A percentile compares a stretch with the other conserved stretches of the same genome.
These are phyloP conservation scores for Paecilomyces formosus DNA, from an alignment of 2,329 filamentous ascomycete genomes.

Conservation along the genomic window DNA sequence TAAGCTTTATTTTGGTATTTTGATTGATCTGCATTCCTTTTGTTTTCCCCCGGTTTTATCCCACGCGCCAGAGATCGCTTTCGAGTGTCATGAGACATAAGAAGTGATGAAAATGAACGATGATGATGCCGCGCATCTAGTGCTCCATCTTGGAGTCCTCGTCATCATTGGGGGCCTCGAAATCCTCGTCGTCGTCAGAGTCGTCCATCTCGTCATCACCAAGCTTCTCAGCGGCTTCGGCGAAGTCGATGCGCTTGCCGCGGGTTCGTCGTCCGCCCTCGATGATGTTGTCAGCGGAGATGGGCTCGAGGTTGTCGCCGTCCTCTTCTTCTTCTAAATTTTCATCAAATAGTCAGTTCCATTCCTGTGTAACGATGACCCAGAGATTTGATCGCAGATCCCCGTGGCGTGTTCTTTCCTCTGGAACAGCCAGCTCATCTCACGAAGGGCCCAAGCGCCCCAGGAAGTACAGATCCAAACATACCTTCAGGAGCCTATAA, in stretches of 20 bases:
- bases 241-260: slow-evolving; percentile 86
- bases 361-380: not conserved
- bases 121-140: slow-evolving; percentile 14
- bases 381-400: not conserved
- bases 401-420: not conserved
- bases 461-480: not conserved
- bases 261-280: slow-evolving; percentile 72
- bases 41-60: not conserved
- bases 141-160: slow-evolving; percentile 35
- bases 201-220: slow-evolving; percentile 58
- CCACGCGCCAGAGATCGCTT: not conserved
- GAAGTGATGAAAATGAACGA: not conserved
- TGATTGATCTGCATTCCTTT: slow-evolving; percentile 6
- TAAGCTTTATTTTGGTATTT: not conserved
- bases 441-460: not conserved
- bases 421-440: not conserved
- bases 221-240: slow-evolving; percentile 76
- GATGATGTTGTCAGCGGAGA: slow-evolving; percentile 85
- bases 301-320: slow-evolving; percentile 74
- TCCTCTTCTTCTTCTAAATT: slow-evolving; percentile 59
- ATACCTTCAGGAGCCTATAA: not conserved
- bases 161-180: slow-evolving; percentile 15
- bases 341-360: slow-evolving; percentile 6
- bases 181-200: slow-evolving; percentile 49
- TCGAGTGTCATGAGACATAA: not conserved